These are phyloP conservation scores for Drosera capensis DNA, from an alignment of 148 eudicot species.

Conservation along the genomic window DNA sequence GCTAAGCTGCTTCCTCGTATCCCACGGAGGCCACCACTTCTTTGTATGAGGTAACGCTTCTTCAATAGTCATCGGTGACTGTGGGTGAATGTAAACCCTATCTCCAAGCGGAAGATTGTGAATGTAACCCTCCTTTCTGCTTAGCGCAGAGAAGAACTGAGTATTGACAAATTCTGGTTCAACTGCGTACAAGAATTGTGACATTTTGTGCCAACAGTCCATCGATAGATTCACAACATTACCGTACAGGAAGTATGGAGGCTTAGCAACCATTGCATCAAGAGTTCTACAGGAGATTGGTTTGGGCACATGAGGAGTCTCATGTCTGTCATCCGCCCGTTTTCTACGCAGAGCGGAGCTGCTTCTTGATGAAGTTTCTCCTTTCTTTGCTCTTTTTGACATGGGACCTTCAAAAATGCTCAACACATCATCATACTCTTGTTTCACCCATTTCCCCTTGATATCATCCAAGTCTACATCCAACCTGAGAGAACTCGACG, in stretches of 20 bases:
- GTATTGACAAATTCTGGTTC: conserved; percentile 62
- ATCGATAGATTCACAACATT: conserved; percentile 42
- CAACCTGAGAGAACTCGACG: conserved; percentile 15
- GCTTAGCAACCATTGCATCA: conserved; percentile 32
- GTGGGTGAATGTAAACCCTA: conserved; percentile 41
- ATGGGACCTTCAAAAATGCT: conserved; percentile 13
- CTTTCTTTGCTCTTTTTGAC: conserved; percentile 19
- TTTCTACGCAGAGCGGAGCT: conserved; percentile 10
- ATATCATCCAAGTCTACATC: conserved; percentile 13
- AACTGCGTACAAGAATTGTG: conserved; percentile 53
- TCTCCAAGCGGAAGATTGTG: conserved; percentile 68
- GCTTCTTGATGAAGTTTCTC: conserved; percentile 7
- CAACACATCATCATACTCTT: conserved; percentile 36
- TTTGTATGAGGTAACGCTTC: conserved; percentile 55
- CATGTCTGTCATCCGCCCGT: conserved; percentile 6
- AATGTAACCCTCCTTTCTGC: conserved; percentile 72
- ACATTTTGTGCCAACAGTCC: conserved; percentile 59
- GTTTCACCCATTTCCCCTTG: conserved; percentile 57
- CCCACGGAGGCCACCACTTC: conserved; percentile 94
- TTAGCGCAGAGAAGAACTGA: conserved; percentile 59
- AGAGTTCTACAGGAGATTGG: conserved; percentile 26
- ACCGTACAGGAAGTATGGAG: conserved; percentile 86
- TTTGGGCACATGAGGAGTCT: conserved; percentile 18
- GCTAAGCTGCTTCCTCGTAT: conserved; percentile 59
- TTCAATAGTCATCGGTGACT: conserved; percentile 59